Percentiles rank a stretch among this genome's conserved stretches.
phyloP scores from a whole-genome alignment of 2,329 filamentous ascomycete genomes.

The Lasiodiplodia theobromae region DNA sequence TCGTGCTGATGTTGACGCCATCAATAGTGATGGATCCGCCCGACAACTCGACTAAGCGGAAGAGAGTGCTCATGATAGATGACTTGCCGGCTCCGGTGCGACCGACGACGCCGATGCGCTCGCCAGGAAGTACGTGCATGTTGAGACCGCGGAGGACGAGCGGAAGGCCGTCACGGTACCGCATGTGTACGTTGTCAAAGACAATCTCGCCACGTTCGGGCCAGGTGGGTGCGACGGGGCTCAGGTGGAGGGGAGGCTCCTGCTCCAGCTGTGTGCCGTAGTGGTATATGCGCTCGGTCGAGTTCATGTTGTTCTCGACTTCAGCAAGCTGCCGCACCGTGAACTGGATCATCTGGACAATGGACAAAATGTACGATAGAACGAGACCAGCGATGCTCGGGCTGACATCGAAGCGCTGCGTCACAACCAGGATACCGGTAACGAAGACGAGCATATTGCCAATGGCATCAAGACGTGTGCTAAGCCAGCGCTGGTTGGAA shows the following conservation, averaged over 20 bases:
- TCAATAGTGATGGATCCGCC: conserved; percentile 58
- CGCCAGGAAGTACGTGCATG: conserved; percentile 77
- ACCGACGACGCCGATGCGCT: conserved; percentile 82
- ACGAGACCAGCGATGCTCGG: conserved; percentile 89
- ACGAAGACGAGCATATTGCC: conserved; percentile 86
- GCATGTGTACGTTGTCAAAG: conserved; percentile 60
- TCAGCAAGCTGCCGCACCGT: conserved; percentile 92
- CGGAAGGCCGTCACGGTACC: conserved; percentile 58
- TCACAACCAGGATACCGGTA: conserved; percentile 88
- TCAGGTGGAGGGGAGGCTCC: conserved; percentile 82
- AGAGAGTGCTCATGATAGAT: conserved; percentile 82
- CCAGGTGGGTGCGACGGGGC: conserved; percentile 76
- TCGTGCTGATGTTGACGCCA: conserved; percentile 67
- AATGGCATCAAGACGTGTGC: conserved; percentile 82
- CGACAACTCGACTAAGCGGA: conserved; percentile 67
- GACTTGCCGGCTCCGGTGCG: conserved; percentile 85
- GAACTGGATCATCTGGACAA: conserved; percentile 96
- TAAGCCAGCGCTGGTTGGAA: conserved; percentile 93
- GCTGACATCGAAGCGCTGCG: conserved; percentile 82
- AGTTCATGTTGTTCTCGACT: conserved; percentile 98
- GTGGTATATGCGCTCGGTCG: conserved; percentile 88
- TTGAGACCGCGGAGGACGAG: conserved; percentile 57
- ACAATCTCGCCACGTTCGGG: conserved; percentile 78
- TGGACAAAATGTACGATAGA: conserved; percentile 88
- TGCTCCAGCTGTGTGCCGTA: conserved; percentile 88